Percentiles rank a stretch among this genome's conserved stretches.
Evolutionary conservation across 352 stramenopile genomes (phyloP).

Genomic region (Phytophthora pisi): DNA sequence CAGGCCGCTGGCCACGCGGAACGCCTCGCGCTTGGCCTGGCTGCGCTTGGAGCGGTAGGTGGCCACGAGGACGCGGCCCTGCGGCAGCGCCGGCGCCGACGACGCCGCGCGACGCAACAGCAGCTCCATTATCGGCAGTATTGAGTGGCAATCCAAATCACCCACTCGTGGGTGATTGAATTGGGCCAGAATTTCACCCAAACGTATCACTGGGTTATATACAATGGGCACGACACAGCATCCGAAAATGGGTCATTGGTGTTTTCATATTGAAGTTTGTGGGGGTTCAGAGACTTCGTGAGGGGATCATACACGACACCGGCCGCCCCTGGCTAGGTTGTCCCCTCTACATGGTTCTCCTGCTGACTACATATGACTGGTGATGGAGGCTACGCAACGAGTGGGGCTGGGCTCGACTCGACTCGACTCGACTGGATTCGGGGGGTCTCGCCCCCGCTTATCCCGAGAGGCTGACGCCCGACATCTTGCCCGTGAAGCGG

Average conservation of each 20-base stretch:
- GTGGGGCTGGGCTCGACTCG: constrained; percentile 29
- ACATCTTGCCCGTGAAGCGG: constrained; percentile 87
- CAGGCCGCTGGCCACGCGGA: constrained; percentile 2
- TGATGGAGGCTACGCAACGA: constrained; percentile 21
- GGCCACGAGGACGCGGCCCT: constrained; percentile 39
- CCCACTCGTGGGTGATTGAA: constrained; percentile 1
- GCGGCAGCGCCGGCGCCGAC: constrained; percentile 14
- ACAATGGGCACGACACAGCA: constrained; percentile 1
- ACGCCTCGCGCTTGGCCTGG: constrained; percentile 44
- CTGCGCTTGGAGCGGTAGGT: constrained; percentile 63
- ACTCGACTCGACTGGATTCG: constrained; percentile 25
- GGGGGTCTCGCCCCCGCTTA: constrained; percentile 26
- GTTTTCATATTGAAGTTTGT: constrained; percentile 4
- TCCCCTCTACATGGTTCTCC: constrained; percentile 29
- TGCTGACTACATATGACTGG: constrained; percentile 11
- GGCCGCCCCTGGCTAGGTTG: constrained; percentile 29
- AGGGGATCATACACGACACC: constrained; percentile 12
- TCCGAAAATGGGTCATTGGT: constrained; percentile 6
- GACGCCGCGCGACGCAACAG: constrained; percentile 30
- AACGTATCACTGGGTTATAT: neutral
- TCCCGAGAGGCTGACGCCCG: constrained; percentile 56
- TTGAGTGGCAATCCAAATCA: constrained; percentile 24
- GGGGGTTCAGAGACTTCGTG: neutral
- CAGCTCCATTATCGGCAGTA: constrained; percentile 43
- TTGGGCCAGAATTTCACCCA: neutral